Base-by-base conservation (phyloP, 805 yeast species). In the Jamesozyma jinghongensis region DNA sequence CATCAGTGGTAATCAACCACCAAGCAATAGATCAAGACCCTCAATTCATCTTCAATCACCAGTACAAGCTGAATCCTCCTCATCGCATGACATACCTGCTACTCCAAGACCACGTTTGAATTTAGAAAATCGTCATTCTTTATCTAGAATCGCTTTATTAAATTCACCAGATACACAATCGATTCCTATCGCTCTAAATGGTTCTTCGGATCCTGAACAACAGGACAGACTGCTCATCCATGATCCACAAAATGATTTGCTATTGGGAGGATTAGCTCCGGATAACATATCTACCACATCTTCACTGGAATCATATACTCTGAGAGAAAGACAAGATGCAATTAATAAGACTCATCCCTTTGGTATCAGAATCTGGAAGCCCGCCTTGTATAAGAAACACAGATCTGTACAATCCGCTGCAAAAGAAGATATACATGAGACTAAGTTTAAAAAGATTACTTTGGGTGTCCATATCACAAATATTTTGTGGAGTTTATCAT, bases 321-420 rank as follows among this genome's bases (percentile, higher is more conserved):
- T 90, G 40, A 71, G 92, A 45, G 95, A 88, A 51, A 78, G 97
- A 49, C 98, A 92, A 62, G 88, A 85, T 51, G 98, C 98, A 13
- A 92, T 92, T 57, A 92, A 92, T 57, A 79, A 84, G 39, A 87
- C 97, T 4, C 98, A 92, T 67, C 98, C 98, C 0, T 92, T 92
- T 55, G 98, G 98, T 71, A 90, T 92, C 35, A 81, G 95, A 61
- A 85, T 92, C 53, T 92, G 98, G 98, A 92, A 92, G 57, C 98
- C 98, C 1, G 96, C 97, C 2, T 68, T 92, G 41, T 92, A 92
- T 65, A 92, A 92, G 60, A 92, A 92, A 61, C 74, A 75, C 44
- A 78, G 98, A 54, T 85, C 96, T 3, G 97, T 92, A 26, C 92
- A 92, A 50, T 71, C 79, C 32, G 80, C 85, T 43, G 97, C 97